Base-by-base conservation (phyloP, 2,329 filamentous ascomycete species). In the Monosporascus sp. region DNA sequence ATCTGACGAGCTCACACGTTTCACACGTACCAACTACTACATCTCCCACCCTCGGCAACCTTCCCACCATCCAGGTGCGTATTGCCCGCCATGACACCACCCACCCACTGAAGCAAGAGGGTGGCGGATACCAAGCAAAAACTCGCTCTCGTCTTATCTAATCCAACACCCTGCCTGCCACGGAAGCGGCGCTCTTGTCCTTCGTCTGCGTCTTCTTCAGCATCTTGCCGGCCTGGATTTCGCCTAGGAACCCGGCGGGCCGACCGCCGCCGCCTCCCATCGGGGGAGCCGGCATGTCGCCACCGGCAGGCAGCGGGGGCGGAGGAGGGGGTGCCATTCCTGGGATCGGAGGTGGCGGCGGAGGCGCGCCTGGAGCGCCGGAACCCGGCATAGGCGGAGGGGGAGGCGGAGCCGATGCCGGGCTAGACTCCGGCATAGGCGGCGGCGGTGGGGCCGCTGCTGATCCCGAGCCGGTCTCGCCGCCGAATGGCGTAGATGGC, bases 151-250 rank as follows among this genome's bases (percentile, higher is more conserved):
- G 20, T 7, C 20, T 20, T 44, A 22, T 53, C 51, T 73, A 82
- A 57, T 75, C 76, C 69, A 84, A 70, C 55, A 97, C 92, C 56
- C 85, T 82, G n/a, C 93, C 93, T 22, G 90, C 88, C 54, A 86
- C 78, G 50, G 85, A 70, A 50, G 89, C 81, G 48, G 63, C 72
- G 71, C 92, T 97, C 70, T 86, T 86, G 71, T 99, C 94, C 71
- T 90, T 92, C 1, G 94, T 97, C 69, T 87, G 77, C 24, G 91
- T 91, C 79, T 97, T 97, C 77, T 81, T 91, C 67, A 99, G 75
- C 3, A 84, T 72, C 71, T 72, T 91, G 44, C 94, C 93, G 57
- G 84, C 74, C 67, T 93, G 86, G 57, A 99, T 97, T 68, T 96
- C 84, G 55, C 85, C 86, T 58, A 99, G 71, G 65, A 99, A 78